These are phyloP conservation scores for Onygenales sp. DNA, from an alignment of 2,329 filamentous ascomycete species.

Conservation along the genomic window DNA sequence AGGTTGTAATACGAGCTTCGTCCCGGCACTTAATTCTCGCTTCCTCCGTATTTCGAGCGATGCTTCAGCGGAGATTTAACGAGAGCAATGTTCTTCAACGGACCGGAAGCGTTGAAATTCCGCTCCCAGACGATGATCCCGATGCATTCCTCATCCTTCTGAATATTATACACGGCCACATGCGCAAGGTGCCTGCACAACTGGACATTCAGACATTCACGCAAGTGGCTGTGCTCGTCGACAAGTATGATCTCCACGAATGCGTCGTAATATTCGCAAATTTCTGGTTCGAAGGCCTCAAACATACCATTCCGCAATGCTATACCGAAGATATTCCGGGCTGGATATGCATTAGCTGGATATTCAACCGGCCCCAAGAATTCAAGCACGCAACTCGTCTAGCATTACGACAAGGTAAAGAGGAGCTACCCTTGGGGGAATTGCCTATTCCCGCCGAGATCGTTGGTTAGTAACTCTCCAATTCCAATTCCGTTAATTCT, in stretches of 20 bases:
- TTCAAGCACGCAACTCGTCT: conserved; percentile 11
- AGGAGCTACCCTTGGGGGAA: conserved; percentile 5
- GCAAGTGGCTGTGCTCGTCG: conserved; percentile 12
- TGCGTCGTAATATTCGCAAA: conserved; percentile 9
- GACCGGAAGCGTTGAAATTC: conserved; percentile 10
- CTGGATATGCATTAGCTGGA: conserved; percentile 13
- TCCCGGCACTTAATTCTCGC: conserved; percentile 13
- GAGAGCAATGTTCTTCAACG: conserved; percentile 8
- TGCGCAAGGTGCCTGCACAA: conserved; percentile 15
- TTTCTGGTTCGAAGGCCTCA: conserved; percentile 12
- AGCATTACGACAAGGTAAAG: conserved; percentile 9
- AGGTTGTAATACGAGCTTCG: conserved; percentile 11
- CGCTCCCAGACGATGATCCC: conserved; percentile 23
- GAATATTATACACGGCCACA: conserved; percentile 21
- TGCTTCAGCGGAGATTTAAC: conserved; percentile 11
- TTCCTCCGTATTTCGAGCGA: conserved; percentile 12
- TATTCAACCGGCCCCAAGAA: conserved; percentile 9
- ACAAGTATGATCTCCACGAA: conserved; percentile 13
- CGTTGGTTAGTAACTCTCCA: conserved; percentile 6
- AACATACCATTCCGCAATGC: conserved; percentile 7
- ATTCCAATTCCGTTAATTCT: neutral
- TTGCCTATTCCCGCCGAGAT: conserved; percentile 11
- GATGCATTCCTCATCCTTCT: conserved; percentile 20
- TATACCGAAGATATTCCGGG: conserved; percentile 11
- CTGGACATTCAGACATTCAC: conserved; percentile 10